Base-by-base conservation (phyloP, 306 rosid genomes). In the Rubus idaeus region DNA sequence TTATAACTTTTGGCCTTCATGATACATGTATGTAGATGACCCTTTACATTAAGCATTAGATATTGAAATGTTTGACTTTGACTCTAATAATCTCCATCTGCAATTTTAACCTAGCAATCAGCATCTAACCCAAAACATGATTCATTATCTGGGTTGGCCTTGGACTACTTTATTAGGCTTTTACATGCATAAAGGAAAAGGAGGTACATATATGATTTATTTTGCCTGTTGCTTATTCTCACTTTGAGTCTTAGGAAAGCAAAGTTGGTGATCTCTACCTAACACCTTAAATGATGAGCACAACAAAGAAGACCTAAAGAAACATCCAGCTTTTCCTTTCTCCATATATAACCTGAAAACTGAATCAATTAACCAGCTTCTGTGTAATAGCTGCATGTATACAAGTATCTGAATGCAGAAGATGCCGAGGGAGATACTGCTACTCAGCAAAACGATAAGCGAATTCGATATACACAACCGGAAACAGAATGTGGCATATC, bases 231-330 rank as follows among this genome's bases (percentile, higher is more conserved):
- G 55, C 80, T 70, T 20, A 30, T 26, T 75, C 50, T 63, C 49
- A 68, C 89, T 87, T 90, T 88, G 88, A 78, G 86, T 91, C 85
- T 81, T 30, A 45, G 74, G 72, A 78, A 90, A 90, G 90, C 83
- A 87, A 92, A 84, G 87, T 64, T 83, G 61, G 73, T 47, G 30
- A 30, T 30, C 23, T 57, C 5, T 73, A 46, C 77, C 35, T 23
- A 41, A 60, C 70, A 62, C n/a, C 47, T 55, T 80, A 35, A 50
- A 30, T 3, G 41, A 51, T 3, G 41, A 41, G 44, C 26, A 53
- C 72, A 14, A 20, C 40, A 53, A 46, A 46, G 44, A 44, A 17
- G 49, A 57, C 42, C 6, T 30, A 8, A 14, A 50, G 18, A 52
- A 10, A 13, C 42, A 41, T 21, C 17, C 41, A 74, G 68, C 47